Conservation (phyloP, 345 rosid genomes). For the Sonneratia caseolaris region DNA sequence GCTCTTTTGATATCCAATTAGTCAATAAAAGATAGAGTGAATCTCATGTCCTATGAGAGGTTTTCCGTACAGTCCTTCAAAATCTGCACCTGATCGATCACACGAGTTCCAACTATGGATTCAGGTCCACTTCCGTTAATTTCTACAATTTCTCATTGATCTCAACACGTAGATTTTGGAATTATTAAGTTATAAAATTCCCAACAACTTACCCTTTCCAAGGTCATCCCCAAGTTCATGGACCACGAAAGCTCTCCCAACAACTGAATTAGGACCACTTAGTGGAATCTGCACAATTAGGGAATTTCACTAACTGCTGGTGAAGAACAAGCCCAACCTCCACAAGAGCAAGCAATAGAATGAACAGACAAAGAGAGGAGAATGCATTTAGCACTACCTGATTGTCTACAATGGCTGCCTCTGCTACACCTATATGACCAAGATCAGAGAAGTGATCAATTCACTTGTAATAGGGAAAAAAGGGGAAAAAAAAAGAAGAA, state of each 20-base stretch:
- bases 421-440: slow-evolving; percentile 66
- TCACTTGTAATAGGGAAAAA: neutral
- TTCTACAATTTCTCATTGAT: no score
- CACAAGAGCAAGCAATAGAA: neutral
- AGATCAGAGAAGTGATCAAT: slow-evolving; percentile 3
- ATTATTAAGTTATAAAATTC: no score
- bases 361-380: neutral
- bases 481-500: neutral
- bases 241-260: slow-evolving; percentile 97
- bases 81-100: no score
- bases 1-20: no score
- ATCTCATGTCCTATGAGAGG: no score
- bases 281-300: slow-evolving; percentile 54
- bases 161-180: no score
- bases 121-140: no score
- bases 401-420: slow-evolving; percentile 68
- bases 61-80: no score
- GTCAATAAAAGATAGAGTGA: no score
- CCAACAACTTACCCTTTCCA: slow-evolving; percentile 84
- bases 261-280: slow-evolving; percentile 61
- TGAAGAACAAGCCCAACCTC: neutral
- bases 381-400: slow-evolving; percentile 36
- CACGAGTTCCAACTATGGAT: no score
- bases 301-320: neutral
- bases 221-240: slow-evolving; percentile 98